Evolutionary conservation across 768 basidiomycete genomes (phyloP).

Genomic region (Chlorophyllum brunneum): DNA sequence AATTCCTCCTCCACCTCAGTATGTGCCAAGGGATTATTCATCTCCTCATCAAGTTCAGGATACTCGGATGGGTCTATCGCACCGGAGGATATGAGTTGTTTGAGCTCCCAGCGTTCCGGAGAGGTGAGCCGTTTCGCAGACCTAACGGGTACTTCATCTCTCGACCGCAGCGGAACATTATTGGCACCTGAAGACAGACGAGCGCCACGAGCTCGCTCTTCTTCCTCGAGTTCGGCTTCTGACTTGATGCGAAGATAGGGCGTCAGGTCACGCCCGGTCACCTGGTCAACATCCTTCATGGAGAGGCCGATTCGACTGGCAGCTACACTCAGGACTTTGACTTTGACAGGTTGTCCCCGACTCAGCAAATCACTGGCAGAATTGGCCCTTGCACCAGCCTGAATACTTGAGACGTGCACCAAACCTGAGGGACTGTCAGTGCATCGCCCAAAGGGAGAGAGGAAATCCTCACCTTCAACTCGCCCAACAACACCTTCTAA

Average conservation of each 20-base stretch:
- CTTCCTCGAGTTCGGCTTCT: constrained; percentile 90
- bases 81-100: constrained; percentile 96
- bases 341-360: constrained; percentile 83
- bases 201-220: constrained; percentile 62
- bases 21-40: constrained; percentile 67
- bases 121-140: constrained; percentile 90
- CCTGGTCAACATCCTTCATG: constrained; percentile 98
- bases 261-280: constrained; percentile 83
- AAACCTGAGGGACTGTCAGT: constrained; percentile 56
- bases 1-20: constrained; percentile 94
- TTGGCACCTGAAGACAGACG: constrained; percentile 81
- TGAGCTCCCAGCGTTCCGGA: constrained; percentile 99
- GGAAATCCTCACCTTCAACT: constrained; percentile 69
- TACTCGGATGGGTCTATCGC: constrained; percentile 90
- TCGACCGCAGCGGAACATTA: constrained; percentile 68
- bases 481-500: constrained; percentile 85
- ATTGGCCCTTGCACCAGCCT: constrained; percentile 79
- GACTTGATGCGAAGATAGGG: constrained; percentile 94
- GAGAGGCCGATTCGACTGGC: constrained; percentile 81
- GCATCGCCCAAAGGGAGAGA: not conserved
- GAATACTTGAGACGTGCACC: constrained; percentile 94
- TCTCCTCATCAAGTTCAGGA: constrained; percentile 87
- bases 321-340: constrained; percentile 94
- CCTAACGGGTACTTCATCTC: constrained; percentile 53
- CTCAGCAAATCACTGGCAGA: constrained; percentile 84